Evolutionary conservation across 805 yeast species (phyloP).

Genomic region (Nakazawaea wyomingensis): DNA sequence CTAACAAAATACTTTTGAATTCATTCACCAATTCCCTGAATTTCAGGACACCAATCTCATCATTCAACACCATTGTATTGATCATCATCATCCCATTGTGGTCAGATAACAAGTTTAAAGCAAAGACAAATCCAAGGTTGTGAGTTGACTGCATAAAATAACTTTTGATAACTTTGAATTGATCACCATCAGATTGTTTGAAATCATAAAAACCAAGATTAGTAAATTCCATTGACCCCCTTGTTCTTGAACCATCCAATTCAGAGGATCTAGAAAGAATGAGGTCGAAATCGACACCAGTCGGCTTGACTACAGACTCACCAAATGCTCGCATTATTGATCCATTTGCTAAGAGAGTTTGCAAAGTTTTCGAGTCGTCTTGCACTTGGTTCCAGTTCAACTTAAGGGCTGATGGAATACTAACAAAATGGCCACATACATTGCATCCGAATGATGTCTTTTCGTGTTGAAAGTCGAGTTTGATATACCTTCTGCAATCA

Average conservation of each 20-base stretch:
- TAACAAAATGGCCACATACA: background rate
- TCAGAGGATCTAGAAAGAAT: background rate
- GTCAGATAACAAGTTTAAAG: slow-evolving; percentile 2
- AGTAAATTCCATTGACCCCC: slow-evolving; percentile 8
- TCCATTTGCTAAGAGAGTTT: background rate
- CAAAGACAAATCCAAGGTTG: background rate
- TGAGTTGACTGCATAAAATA: slow-evolving; percentile 8
- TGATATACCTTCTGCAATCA: slow-evolving; percentile 7
- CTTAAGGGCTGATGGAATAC: background rate
- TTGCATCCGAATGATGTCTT: slow-evolving; percentile 3
- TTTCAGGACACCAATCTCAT: background rate
- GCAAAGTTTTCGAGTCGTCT: background rate
- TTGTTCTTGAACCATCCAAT: background rate
- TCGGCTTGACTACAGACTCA: background rate
- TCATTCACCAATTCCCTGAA: background rate
- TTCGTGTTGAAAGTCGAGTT: background rate
- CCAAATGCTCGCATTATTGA: slow-evolving; percentile 2
- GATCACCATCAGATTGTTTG: background rate
- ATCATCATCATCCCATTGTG: slow-evolving; percentile 7
- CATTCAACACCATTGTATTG: slow-evolving; percentile 7
- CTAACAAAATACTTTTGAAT: slow-evolving; percentile 1
- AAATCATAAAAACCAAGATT: slow-evolving; percentile 7
- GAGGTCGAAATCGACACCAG: background rate
- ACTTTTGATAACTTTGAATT: background rate
- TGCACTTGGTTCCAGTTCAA: slow-evolving; percentile 1